phyloP scores from a whole-genome alignment of 768 basidiomycete species.

The Lentinula raphanica region DNA sequence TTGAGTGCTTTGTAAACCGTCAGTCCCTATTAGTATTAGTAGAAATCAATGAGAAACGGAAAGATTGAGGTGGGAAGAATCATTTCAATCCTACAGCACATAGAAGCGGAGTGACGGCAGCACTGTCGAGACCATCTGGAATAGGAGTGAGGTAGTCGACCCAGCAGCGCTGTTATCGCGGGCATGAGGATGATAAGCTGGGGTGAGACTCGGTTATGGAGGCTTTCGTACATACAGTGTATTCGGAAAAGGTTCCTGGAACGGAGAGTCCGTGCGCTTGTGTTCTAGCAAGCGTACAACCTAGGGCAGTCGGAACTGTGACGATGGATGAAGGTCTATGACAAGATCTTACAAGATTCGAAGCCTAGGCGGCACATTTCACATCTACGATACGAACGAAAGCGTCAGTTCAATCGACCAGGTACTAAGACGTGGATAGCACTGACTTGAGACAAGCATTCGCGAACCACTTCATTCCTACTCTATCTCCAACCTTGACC shows the following conservation, averaged over 20 bases:
- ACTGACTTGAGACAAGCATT: slow-evolving; percentile 33
- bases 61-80: neutral
- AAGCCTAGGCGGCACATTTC: slow-evolving; percentile 66
- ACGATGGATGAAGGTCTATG: neutral
- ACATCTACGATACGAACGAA: slow-evolving; percentile 38
- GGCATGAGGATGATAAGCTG: no score
- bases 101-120: slow-evolving; percentile 62
- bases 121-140: slow-evolving; percentile 57
- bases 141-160: slow-evolving; percentile 71
- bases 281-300: slow-evolving; percentile 38
- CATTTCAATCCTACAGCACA: slow-evolving; percentile 56
- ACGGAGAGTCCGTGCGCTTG: slow-evolving; percentile 56
- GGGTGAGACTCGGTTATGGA: no score
- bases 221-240: slow-evolving; percentile 45
- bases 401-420: neutral
- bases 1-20: slow-evolving; percentile 83
- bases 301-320: slow-evolving; percentile 19
- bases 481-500: slow-evolving; percentile 68
- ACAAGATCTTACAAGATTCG: slow-evolving; percentile 35
- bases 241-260: slow-evolving; percentile 69
- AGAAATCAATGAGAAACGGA: neutral
- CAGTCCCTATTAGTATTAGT: no score
- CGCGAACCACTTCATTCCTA: slow-evolving; percentile 72
- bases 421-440: neutral
- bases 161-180: slow-evolving; percentile 50